Base-by-base conservation (phyloP, 2,329 filamentous ascomycete species). In the Colletotrichum spinosum region DNA sequence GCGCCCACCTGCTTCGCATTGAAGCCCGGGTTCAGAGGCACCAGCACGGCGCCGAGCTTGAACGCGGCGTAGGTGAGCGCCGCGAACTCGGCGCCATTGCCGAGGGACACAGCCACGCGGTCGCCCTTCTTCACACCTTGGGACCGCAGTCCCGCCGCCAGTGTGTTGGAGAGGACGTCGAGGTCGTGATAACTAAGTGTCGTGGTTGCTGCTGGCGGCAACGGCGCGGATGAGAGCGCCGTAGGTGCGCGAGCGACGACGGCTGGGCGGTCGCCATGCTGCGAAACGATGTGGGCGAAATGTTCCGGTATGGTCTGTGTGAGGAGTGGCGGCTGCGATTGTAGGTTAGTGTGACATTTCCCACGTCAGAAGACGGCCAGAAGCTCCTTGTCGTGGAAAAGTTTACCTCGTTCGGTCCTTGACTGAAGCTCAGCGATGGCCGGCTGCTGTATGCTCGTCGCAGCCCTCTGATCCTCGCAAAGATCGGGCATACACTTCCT, bases 21-120 rank as follows among this genome's bases (percentile, higher is more conserved):
- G 82, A 98, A 98, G 2, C 88, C 90, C 17, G 94, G 95, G 76
- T 99, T 98, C 33, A 98, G 80, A 0, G 95, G 96, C n/a, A 97
- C 94, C 68, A 98, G 82, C 55, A 98, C 88, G 33, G 93, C 95
- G n/a, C 96, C 96, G 9, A 98, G 85, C 78, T 98, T 98, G 82
- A 95, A 97, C 59, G 96, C 77, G 1, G 94, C 94, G 78, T 98
- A 98, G 6, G 91, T 95, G 17, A 96, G 85, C 54, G 90, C 90
- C 3, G 92, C 93, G 75, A 93, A 95, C 77, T 97, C 94, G 70
- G 90, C 82, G 46, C 89, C 90, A 77, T 97, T 98, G 13, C 95
- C 95, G 55, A 97, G 80, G 66, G 90, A 95, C 34, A 97, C 88
- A 12, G 92, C 94, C 10, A 98, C 92, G 38, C 93, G 86, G 74